Base-by-base conservation (phyloP, 495 filamentous ascomycete species). In the Gamarada debralockiae region DNA sequence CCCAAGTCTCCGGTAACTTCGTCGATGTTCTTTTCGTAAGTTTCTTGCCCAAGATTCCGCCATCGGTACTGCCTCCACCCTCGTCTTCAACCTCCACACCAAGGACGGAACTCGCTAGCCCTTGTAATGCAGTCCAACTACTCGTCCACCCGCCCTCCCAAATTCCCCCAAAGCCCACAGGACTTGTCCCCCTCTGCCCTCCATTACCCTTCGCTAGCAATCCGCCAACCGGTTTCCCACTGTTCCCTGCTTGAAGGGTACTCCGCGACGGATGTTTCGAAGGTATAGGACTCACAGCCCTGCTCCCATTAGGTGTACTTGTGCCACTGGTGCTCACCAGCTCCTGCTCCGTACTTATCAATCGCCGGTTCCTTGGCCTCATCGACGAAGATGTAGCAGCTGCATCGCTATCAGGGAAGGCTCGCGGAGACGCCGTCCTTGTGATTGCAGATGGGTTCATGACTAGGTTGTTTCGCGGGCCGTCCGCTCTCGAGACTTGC, bases 31-130 rank as follows among this genome's bases (percentile, higher is more conserved):
- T 21, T 17, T 27, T 54, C 23, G 24, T 44, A 22, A 24, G 23
- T 27, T 36, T 55, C 14, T 38, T 37, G 20, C 12, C 18, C 3
- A 29, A 23, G 15, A 22, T 22, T 20, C 36, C 37, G 25, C 15
- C 29, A 52, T 50, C 2, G 12, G 39, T 46, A 29, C 38, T 25
- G 33, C 50, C 37, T 1, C 38, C 43, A 22, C 51, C 51, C 25
- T 29, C 50, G 14, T 50, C 37, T 5, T 36, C 49, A 7, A 27
- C 53, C 20, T 57, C 58, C 17, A 34, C 55, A 2, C 62, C 60
- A 15, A 70, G 54, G 18, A 66, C 66, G 12, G 67, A 64, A 53
- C 37, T 67, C 25, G 67, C 65, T 39, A 70, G 52, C 17, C 56
- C 59, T 23, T 69, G 65, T 12, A 69, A 41, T 8, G 62, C 50